Evolutionary conservation across 2,329 filamentous ascomycete genomes (phyloP), one percentile per base, ranked within the genome.

Genomic region (Fonsecaea pedrosoi): DNA sequence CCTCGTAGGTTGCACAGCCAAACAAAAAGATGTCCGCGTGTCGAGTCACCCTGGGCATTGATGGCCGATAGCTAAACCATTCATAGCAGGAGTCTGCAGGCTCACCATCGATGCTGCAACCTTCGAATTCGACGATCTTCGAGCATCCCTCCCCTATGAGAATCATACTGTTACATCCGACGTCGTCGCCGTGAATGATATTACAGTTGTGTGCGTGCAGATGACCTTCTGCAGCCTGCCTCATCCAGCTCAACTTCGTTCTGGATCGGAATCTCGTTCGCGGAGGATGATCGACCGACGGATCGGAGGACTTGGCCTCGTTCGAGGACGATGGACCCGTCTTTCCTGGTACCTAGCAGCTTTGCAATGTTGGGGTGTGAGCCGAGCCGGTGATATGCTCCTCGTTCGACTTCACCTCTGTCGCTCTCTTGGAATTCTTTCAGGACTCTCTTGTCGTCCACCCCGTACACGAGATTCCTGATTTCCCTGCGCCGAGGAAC

Each of bases 101-200:
- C 61, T 34, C 59, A 25, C 64, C 64, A 25, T 66, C 64, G 21
- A 62, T 57, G 35, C 64, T 37, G 54, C 25, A 48, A 25, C 65
- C 53, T 54, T 54, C 65, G 34, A 63, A 64, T 10, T 63, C 65
- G 45, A 67, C 65, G 12, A 64, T 54, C 56, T 58, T 65, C 42
- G 65, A 62, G 54, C 42, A 40, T 9, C 21, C 8, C 6, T 54
- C 38, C 58, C 62, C 60, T 53, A 50, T 65, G n/a, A 68, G 32
- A 21, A 68, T 68, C 66, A 68, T 68, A 38, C 65, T 68, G 53
- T 65, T 37, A 59, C 62, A 65, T 56, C 61, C 65, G 21, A 68
- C 65, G 54, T 68, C 65, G 54, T 68, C 65, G 6, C 42, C 65
- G 13, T 65, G 65, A 56, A 68, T 34, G 62, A 68, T 65, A 38